phyloP scores from a whole-genome alignment of 306 rosid genomes.

The Delonix regia region DNA sequence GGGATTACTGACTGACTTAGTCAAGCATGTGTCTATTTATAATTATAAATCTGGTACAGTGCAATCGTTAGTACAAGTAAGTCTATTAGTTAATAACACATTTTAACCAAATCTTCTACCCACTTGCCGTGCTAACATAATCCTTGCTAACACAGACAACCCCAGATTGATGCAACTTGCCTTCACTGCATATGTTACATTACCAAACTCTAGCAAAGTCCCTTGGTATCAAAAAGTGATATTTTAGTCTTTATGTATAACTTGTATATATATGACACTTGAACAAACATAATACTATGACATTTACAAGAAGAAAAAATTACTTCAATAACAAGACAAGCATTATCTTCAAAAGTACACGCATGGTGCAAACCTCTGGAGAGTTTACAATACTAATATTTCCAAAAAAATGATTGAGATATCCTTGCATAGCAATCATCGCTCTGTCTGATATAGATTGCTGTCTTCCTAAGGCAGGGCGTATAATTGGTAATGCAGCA shows the following conservation, averaged over 20 bases:
- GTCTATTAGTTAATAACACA: too few species aligned
- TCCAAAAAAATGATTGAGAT: constrained; percentile 94
- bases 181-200: background rate
- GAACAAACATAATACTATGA: background rate
- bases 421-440: constrained; percentile 95
- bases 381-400: constrained; percentile 90
- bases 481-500: constrained; percentile 92
- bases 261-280: background rate
- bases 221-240: background rate
- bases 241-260: background rate
- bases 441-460: constrained; percentile 90
- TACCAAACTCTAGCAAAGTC: background rate
- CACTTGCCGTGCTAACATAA: background rate
- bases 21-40: too few species aligned
- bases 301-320: background rate
- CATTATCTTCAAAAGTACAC: constrained; percentile 28
- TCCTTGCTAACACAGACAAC: background rate
- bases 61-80: too few species aligned
- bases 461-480: constrained; percentile 95
- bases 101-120: too few species aligned
- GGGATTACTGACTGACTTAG: too few species aligned
- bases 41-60: too few species aligned
- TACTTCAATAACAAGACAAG: constrained; percentile 25
- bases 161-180: background rate
- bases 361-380: constrained; percentile 72